phyloP scores from a whole-genome alignment of 495 filamentous ascomycete genomes.

The Annulohypoxylon nitens region DNA sequence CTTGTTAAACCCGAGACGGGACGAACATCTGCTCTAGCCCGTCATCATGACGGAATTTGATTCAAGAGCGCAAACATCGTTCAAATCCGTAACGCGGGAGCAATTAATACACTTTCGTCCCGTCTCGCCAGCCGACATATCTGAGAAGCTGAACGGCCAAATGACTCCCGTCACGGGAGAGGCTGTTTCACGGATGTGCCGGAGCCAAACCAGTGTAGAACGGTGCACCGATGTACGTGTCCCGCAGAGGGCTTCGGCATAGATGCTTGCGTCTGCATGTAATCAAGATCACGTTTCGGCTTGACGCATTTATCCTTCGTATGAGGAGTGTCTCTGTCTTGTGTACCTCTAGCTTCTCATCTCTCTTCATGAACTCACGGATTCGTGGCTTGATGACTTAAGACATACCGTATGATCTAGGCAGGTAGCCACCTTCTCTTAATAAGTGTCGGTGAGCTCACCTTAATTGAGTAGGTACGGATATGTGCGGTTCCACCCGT shows the following conservation, averaged over 20 bases:
- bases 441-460: conserved; percentile 14
- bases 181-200: neutral
- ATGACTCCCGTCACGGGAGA: neutral
- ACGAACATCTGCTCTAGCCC: conserved; percentile 25
- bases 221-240: conserved; percentile 28
- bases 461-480: neutral
- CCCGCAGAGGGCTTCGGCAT: neutral
- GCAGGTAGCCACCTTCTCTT: neutral
- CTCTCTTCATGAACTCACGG: neutral
- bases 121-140: conserved; percentile 18
- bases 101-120: conserved; percentile 30
- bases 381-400: neutral
- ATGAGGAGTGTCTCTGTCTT: conserved; percentile 15
- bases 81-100: neutral
- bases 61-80: conserved; percentile 19
- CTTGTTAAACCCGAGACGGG: conserved; percentile 9
- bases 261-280: conserved; percentile 5
- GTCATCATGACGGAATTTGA: neutral
- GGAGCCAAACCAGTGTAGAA: conserved; percentile 6
- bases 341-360: neutral
- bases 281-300: conserved; percentile 43
- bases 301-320: conserved; percentile 25
- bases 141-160: neutral
- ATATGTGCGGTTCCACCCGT: conserved; percentile 19
- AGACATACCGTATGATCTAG: neutral